phyloP scores from a whole-genome alignment of 1,139 yeast species.

The Saccharomyces hybrid region DNA sequence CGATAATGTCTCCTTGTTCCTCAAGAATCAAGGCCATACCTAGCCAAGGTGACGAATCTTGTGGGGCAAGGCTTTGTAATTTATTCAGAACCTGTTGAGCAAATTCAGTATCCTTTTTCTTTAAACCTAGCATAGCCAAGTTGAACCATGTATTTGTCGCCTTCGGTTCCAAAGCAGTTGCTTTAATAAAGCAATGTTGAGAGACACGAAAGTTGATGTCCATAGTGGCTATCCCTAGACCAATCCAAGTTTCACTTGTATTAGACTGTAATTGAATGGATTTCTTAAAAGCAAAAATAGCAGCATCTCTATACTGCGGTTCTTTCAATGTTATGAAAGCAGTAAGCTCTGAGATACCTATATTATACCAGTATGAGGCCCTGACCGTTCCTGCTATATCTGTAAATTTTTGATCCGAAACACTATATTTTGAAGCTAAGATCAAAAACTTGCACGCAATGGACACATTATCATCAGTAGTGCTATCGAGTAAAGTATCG shows the following conservation, averaged over 20 bases:
- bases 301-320: slow-evolving; percentile 34
- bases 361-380: slow-evolving; percentile 58
- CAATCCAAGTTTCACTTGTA: slow-evolving; percentile 71
- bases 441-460: slow-evolving; percentile 25
- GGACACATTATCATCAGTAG: slow-evolving; percentile 20
- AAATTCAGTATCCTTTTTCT: slow-evolving; percentile 58
- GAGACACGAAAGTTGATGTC: slow-evolving; percentile 60
- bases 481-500: slow-evolving; percentile 39
- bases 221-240: slow-evolving; percentile 65
- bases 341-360: slow-evolving; percentile 58
- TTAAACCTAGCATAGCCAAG: slow-evolving; percentile 67
- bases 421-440: slow-evolving; percentile 26
- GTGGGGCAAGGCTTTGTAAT: slow-evolving; percentile 79
- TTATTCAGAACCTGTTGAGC: slow-evolving; percentile 67
- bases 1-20: slow-evolving; percentile 44
- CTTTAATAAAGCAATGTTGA: slow-evolving; percentile 88
- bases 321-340: slow-evolving; percentile 37
- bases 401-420: slow-evolving; percentile 13
- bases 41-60: slow-evolving; percentile 70
- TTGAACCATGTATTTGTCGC: slow-evolving; percentile 74
- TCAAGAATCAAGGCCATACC: slow-evolving; percentile 72
- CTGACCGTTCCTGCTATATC: slow-evolving; percentile 40
- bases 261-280: slow-evolving; percentile 66
- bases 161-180: slow-evolving; percentile 59
- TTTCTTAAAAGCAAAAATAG: slow-evolving; percentile 52